A percentile compares a stretch with the other conserved stretches of the same genome.
Conservation (phyloP, 495 filamentous ascomycete species). For the Parathielavia appendiculata region DNA sequence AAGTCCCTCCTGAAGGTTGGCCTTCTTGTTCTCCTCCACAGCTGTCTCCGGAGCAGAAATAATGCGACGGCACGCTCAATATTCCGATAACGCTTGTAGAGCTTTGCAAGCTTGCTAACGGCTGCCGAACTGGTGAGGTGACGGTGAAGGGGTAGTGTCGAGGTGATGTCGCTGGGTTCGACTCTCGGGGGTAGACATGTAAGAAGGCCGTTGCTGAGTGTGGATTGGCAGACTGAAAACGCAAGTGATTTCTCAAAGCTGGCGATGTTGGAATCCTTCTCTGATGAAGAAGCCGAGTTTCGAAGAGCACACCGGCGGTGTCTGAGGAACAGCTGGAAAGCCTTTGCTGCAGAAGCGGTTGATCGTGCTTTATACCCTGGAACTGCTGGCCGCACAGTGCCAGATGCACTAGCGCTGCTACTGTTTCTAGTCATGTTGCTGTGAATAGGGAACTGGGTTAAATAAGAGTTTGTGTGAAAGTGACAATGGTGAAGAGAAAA, state of each 20-base stretch:
- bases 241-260: background rate
- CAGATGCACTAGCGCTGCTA: background rate
- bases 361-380: background rate
- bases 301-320: background rate
- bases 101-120: background rate
- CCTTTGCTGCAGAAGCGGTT: background rate
- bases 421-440: conserved; percentile 5
- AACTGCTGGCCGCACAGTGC: background rate
- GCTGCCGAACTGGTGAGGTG: background rate
- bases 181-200: background rate
- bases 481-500: no score
- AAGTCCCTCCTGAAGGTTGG: conserved; percentile 7
- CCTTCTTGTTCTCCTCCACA: conserved; percentile 13
- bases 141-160: background rate
- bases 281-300: background rate
- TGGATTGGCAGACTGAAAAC: background rate
- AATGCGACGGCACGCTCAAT: conserved; percentile 5
- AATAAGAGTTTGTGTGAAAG: no score
- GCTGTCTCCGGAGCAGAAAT: conserved; percentile 7
- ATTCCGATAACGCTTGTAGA: conserved; percentile 11
- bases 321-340: conserved; percentile 4
- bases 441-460: no score
- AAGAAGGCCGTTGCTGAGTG: background rate
- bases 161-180: background rate
- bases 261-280: background rate